Percentiles rank a stretch among this genome's conserved stretches.
Conservation (phyloP, 495 filamentous ascomycete genomes). For the Hypoxylon lenormandii region DNA sequence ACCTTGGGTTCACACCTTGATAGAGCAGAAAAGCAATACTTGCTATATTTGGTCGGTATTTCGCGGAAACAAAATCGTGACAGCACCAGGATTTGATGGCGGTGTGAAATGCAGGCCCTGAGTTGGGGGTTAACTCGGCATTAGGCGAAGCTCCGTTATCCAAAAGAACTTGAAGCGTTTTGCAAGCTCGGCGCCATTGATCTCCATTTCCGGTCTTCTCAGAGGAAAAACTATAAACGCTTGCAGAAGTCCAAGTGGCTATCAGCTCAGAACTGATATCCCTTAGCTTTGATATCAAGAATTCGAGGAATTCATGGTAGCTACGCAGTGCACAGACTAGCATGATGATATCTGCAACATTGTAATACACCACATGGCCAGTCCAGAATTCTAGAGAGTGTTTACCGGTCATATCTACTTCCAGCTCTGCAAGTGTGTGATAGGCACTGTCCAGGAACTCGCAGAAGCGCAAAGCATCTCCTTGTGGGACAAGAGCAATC, state of each 20-base stretch:
- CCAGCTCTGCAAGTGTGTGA: background rate
- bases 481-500: background rate
- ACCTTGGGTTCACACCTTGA: conserved; percentile 30
- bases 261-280: background rate
- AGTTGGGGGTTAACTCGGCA: background rate
- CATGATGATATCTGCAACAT: background rate
- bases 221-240: background rate
- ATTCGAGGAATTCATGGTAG: conserved; percentile 17
- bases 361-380: background rate
- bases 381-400: background rate
- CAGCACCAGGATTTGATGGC: background rate
- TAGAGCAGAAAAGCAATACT: conserved; percentile 28
- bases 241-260: background rate
- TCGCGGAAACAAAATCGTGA: too few relatives aligned
- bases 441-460: conserved; percentile 1
- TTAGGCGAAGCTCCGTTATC: conserved; percentile 23
- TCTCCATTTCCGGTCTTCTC: too few relatives aligned
- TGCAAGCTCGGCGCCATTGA: background rate
- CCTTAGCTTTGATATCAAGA: background rate
- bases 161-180: conserved; percentile 15
- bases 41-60: background rate
- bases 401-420: background rate
- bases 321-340: background rate
- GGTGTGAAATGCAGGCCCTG: conserved; percentile 13
- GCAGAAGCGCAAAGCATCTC: conserved; percentile 8